Base-by-base conservation (phyloP, 176 grass and related monocot species). In the Dendrocalamus sinicus region DNA sequence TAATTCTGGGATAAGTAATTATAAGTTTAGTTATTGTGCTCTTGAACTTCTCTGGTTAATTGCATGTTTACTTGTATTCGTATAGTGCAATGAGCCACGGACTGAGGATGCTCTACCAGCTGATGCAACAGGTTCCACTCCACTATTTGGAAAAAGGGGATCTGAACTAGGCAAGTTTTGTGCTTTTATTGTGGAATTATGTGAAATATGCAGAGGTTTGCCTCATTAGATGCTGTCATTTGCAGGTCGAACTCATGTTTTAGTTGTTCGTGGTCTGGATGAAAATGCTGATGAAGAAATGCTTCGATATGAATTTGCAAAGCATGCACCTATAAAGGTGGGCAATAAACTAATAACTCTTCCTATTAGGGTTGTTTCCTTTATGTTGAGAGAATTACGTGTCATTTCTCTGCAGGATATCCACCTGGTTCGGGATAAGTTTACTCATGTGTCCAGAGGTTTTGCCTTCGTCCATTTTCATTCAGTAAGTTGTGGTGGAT, bases 261-360 rank as follows among this genome's bases (percentile, higher is more conserved):
- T 99, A 91, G 96, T 99, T 79, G 90, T 99, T 72, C 96, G 96
- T 73, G 96, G 96, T 28, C 82, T 99, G 53, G 96, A 96, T 85
- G 96, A 99, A 90, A 96, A 94, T 80, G 96, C 96, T 51, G 96
- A 99, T 69, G 96, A 99, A 81, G 96, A 99, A 89, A 96, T 99
- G 94, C 91, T 99, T 85, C 90, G 97, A 17, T 99, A 99, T 59
- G 96, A 99, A 81, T 99, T 99, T 81, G 77, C 97, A 70, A 99
- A 99, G 87, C 91, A 99, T 73, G 94, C 94, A 86, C 90, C 97
- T 79, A 91, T 96, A 80, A 99, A 91, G 92, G 97, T 99, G 68
- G 40, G 74, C 23, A 83, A 83, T 9, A 89, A 85, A 48, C 54
- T 44, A 76, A 35, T 58, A 73, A 13, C 26, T 61, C 62, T 65